Evolutionary conservation across 2,329 filamentous ascomycete genomes (phyloP), one percentile per base, ranked within the genome.

Genomic region (Beauveria medogensis): DNA sequence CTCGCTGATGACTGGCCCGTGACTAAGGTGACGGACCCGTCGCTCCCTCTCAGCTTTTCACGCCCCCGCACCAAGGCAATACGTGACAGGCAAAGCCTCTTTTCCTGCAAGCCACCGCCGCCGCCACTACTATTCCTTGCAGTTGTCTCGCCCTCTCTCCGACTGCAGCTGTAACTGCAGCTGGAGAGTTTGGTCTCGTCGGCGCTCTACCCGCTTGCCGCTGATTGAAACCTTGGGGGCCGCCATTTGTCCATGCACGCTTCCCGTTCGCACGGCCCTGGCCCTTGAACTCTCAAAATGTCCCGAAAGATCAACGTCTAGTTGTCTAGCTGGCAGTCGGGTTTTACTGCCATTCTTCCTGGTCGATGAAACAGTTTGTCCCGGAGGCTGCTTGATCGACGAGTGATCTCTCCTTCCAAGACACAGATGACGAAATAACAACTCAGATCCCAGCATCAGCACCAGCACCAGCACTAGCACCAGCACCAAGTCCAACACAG

Each of bases 1-100:
- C 47, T 52, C 24, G 56, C 37, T 44, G 14, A 37, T 59, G 56
- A 59, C 56, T 59, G 56, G 56, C 56, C n/a, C 56, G 47, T 59
- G 56, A 52, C 47, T 18, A 6, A 37, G 34, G 34, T 37, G 34
- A 37, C 12, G 22, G 34, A 30, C 47, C 47, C 24, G 26, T 50
- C 47, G 24, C 48, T 30, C 5, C 48, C 48, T 51, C 48, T 55
- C 54, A 41, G 43, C 55, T 50, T 40, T 6, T 14, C 41, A 24
- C 16, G 8, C 16, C 43, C 44, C 55, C 55, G 34, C 44, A 46
- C 24, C 41, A 47, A 47, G 22, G 24, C 14, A 47, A 47, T 46
- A 24, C 18, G 41, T n/a, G 26, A 46, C 53, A 30, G n/a, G 53
- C 12, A 43, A 26, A 22, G 18, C 7, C 14, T 18, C 24, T 24